Conservation (phyloP, 2,329 filamentous ascomycete species). For the Gremmenia infestans region DNA sequence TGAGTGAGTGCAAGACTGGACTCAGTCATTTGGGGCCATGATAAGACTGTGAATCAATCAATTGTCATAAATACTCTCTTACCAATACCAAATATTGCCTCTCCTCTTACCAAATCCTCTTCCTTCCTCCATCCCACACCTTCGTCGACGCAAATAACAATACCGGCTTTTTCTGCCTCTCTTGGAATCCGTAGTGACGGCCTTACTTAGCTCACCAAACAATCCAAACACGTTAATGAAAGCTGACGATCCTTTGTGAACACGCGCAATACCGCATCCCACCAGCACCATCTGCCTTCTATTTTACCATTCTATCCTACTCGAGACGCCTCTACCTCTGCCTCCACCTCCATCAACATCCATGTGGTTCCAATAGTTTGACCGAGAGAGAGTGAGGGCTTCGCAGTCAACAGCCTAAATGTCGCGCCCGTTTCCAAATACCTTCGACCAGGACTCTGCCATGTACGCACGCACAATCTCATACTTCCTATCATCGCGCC, state of each 20-base stretch:
- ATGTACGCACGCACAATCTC: constrained; percentile 17
- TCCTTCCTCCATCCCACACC: too few species aligned
- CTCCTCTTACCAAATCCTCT: too few species aligned
- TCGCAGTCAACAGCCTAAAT: constrained; percentile 21
- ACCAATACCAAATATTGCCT: too few species aligned
- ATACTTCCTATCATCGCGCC: not conserved
- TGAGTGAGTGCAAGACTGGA: too few species aligned
- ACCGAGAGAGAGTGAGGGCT: not conserved
- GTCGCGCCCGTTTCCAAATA: constrained; percentile 29
- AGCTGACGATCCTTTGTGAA: not conserved
- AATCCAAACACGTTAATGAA: not conserved
- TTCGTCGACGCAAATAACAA: too few species aligned
- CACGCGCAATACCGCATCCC: too few species aligned
- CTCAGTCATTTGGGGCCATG: too few species aligned
- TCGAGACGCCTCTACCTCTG: not conserved
- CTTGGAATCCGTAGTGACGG: too few species aligned
- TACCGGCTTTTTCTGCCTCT: too few species aligned
- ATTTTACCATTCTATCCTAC: not conserved
- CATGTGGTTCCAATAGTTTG: not conserved
- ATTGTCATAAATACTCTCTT: too few species aligned
- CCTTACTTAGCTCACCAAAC: too few species aligned
- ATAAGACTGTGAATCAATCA: too few species aligned
- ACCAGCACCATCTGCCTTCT: not conserved
- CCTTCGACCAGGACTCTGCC: constrained; percentile 28
- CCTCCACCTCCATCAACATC: not conserved